These are phyloP conservation scores for Tolypocladium album DNA, from an alignment of 2,329 filamentous ascomycete genomes.

Conservation along the genomic window DNA sequence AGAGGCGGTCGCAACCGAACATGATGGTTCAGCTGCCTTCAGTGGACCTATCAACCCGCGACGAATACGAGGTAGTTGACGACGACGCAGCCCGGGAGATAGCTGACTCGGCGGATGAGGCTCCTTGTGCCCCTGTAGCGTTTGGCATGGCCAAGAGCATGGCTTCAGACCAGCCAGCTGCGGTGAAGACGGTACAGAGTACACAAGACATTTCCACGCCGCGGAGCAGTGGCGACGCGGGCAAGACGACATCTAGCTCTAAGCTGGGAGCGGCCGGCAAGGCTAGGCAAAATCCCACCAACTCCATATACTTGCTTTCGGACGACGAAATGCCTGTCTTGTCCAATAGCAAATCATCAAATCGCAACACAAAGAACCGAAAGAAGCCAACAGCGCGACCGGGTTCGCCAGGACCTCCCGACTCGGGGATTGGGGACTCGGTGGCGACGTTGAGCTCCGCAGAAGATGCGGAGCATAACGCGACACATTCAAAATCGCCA, in stretches of 20 bases:
- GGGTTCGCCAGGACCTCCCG: background rate
- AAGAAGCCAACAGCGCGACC: background rate
- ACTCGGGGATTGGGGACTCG: background rate
- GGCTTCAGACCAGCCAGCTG: background rate
- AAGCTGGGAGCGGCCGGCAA: background rate
- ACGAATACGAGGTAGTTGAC: conserved; percentile 6
- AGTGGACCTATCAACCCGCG: conserved; percentile 1
- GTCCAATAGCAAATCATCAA: conserved; percentile 3
- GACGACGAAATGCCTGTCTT: conserved; percentile 24
- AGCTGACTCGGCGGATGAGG: background rate
- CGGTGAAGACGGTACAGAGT: conserved; percentile 12
- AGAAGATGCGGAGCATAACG: background rate
- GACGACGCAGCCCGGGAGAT: background rate
- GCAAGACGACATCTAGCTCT: background rate
- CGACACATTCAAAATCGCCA: background rate
- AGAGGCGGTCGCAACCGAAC: conserved; percentile 2
- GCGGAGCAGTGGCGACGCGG: background rate
- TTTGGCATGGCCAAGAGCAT: conserved; percentile 2
- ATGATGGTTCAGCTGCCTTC: conserved; percentile 7
- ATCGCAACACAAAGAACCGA: background rate
- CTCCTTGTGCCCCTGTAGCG: background rate
- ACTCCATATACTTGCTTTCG: conserved; percentile 16
- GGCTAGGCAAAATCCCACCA: background rate
- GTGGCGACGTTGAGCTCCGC: background rate
- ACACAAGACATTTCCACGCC: conserved; percentile 15